Conservation (phyloP, 2,329 filamentous ascomycete species). For the Alternaria hordeiaustralica region DNA sequence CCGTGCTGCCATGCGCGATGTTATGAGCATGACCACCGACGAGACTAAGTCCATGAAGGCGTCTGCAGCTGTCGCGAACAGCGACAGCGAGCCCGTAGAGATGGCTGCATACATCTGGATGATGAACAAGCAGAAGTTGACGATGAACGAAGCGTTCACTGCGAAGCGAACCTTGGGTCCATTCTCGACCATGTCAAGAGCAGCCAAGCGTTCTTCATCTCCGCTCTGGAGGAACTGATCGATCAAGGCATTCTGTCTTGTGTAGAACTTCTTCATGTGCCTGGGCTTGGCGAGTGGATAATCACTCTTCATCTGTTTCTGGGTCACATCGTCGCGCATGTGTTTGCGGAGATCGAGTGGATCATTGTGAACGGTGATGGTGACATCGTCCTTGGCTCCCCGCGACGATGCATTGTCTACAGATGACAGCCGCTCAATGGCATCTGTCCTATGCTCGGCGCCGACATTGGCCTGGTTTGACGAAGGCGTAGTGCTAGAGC, state of each 20-base stretch:
- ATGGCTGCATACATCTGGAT: conserved; percentile 66
- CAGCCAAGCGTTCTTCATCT: conserved; percentile 61
- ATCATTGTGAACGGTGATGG: conserved; percentile 33
- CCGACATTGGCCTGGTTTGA: conserved; percentile 28
- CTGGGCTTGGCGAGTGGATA: conserved; percentile 12
- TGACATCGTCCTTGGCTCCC: conserved; percentile 29
- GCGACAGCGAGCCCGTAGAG: conserved; percentile 65
- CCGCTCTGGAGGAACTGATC: conserved; percentile 61
- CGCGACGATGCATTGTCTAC: conserved; percentile 25
- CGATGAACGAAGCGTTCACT: conserved; percentile 47
- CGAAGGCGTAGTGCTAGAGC: conserved; percentile 25
- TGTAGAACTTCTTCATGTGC: conserved; percentile 48
- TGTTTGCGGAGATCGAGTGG: conserved; percentile 48
- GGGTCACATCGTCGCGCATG: conserved; percentile 45
- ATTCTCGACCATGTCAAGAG: conserved; percentile 60
- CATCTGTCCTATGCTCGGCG: conserved; percentile 29
- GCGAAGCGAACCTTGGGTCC: conserved; percentile 49
- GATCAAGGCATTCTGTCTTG: conserved; percentile 49
- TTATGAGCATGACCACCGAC: conserved; percentile 67
- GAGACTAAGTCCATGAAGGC: conserved; percentile 71
- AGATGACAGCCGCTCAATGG: conserved; percentile 33
- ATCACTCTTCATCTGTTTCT: conserved; percentile 54
- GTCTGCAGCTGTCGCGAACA: conserved; percentile 71
- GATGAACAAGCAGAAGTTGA: conserved; percentile 59
- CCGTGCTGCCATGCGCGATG: conserved; percentile 64